Evolutionary conservation across 2,329 filamentous ascomycete genomes (phyloP).

Genomic region (Simplicillium sp.): DNA sequence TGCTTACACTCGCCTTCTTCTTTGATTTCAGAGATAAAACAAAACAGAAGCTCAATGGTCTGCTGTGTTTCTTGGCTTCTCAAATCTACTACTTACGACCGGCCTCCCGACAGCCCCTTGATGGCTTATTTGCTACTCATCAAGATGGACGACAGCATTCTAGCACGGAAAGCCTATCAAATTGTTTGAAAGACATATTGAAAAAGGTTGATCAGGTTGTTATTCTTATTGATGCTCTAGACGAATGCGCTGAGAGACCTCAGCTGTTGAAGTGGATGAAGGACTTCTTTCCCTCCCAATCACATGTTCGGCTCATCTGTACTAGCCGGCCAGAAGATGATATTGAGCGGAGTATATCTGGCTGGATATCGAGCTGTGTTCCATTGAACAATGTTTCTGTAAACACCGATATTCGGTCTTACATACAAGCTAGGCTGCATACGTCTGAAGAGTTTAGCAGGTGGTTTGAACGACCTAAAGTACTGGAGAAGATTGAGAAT

Average conservation of each 20-base stretch:
- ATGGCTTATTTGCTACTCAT: not conserved
- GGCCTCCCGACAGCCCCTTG: not conserved
- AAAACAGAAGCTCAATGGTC: not conserved
- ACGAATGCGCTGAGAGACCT: not conserved
- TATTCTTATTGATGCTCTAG: not conserved
- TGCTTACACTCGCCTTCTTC: not conserved
- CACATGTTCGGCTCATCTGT: not conserved
- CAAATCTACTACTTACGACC: constrained; percentile 2
- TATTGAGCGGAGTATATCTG: not conserved
- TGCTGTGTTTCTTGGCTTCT: not conserved
- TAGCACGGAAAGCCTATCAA: not conserved
- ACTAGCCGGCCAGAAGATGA: not conserved
- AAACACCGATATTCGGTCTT: not conserved
- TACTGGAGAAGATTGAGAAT: not conserved
- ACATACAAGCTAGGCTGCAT: not conserved
- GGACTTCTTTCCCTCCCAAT: not conserved
- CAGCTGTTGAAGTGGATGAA: not conserved
- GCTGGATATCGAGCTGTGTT: not conserved
- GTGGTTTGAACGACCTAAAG: not conserved
- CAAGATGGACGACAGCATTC: not conserved
- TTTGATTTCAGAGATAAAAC: not conserved
- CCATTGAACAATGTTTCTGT: not conserved
- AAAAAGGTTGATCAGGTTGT: not conserved
- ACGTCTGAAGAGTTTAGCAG: not conserved
- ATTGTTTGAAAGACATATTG: not conserved